Evolutionary conservation across 1,284 basidiomycete genomes (phyloP).

Genomic region (Ustilago bromivora): DNA sequence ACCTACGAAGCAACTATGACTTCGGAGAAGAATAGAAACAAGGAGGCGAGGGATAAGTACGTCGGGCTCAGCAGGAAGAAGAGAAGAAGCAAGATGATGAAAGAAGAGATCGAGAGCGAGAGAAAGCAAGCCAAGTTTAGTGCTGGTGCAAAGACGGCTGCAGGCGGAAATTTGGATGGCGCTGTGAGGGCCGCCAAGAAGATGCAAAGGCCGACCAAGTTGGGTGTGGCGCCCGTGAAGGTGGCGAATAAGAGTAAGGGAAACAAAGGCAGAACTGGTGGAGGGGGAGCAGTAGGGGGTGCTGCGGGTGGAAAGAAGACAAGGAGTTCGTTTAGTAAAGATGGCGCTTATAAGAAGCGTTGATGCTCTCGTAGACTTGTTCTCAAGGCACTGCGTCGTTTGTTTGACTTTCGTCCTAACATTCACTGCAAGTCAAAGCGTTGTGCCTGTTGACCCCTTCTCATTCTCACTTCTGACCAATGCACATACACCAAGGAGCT

Average conservation of each 20-base stretch:
- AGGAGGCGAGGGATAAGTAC: conserved; percentile 40
- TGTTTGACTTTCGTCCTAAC: neutral
- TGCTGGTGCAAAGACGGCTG: conserved; percentile 22
- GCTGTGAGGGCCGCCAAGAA: conserved; percentile 64
- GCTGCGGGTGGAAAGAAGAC: conserved; percentile 22
- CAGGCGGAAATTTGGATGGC: conserved; percentile 42
- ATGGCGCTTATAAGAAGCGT: conserved; percentile 41
- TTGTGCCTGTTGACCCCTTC: too few relatives aligned
- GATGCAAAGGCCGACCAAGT: conserved; percentile 55
- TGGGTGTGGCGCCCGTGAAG: conserved; percentile 53
- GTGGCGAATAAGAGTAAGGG: conserved; percentile 32
- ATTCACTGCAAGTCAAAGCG: too few relatives aligned
- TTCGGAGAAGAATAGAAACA: conserved; percentile 24
- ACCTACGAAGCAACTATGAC: conserved; percentile 59
- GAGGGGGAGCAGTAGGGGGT: neutral
- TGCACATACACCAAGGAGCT: too few relatives aligned
- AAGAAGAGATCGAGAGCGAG: conserved; percentile 62
- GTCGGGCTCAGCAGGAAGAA: conserved; percentile 61
- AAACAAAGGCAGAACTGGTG: conserved; percentile 13
- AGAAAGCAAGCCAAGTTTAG: conserved; percentile 21
- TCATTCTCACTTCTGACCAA: too few relatives aligned
- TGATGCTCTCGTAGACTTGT: conserved; percentile 1
- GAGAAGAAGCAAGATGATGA: conserved; percentile 58
- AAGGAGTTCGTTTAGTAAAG: conserved; percentile 49
- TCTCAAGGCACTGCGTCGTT: neutral